Conservation (phyloP, 2,329 filamentous ascomycete species). For the Aspergillus sp. region DNA sequence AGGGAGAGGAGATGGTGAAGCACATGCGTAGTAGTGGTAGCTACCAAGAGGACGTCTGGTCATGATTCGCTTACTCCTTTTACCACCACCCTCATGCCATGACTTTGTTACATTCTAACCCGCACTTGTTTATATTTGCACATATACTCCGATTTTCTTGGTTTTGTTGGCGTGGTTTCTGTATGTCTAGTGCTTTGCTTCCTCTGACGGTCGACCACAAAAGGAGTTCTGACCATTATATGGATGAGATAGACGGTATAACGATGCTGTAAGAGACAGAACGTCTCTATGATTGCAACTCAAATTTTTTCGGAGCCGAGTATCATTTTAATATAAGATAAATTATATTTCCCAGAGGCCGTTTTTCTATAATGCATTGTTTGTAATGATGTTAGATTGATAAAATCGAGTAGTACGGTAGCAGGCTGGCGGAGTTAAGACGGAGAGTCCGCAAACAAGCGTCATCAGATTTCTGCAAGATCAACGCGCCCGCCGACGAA, state of each 20-base stretch:
- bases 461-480: slow-evolving; percentile 9
- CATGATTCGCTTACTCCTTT: slow-evolving; percentile 40
- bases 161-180: slow-evolving; percentile 22
- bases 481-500: slow-evolving; percentile 1
- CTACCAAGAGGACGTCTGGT: slow-evolving; percentile 84
- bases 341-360: background rate
- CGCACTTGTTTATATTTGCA: slow-evolving; percentile 29
- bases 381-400: too few species aligned
- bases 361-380: background rate
- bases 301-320: background rate
- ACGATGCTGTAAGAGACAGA: slow-evolving; percentile 7
- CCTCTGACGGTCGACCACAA: slow-evolving; percentile 8
- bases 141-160: slow-evolving; percentile 25
- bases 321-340: background rate
- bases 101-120: slow-evolving; percentile 20
- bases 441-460: slow-evolving; percentile 1
- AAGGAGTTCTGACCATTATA: slow-evolving; percentile 1
- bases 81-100: slow-evolving; percentile 16
- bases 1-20: slow-evolving; percentile 96
- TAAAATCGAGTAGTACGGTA: too few species aligned
- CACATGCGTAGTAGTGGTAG: slow-evolving; percentile 91
- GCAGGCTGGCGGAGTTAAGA: slow-evolving; percentile 1
- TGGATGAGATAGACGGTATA: slow-evolving; percentile 15
- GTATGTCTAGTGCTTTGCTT: slow-evolving; percentile 19
- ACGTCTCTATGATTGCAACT: slow-evolving; percentile 9